Evolutionary conservation across 495 filamentous ascomycete species (phyloP), one percentile per base, ranked within the genome.

Genomic region (Venustampulla echinocandica): DNA sequence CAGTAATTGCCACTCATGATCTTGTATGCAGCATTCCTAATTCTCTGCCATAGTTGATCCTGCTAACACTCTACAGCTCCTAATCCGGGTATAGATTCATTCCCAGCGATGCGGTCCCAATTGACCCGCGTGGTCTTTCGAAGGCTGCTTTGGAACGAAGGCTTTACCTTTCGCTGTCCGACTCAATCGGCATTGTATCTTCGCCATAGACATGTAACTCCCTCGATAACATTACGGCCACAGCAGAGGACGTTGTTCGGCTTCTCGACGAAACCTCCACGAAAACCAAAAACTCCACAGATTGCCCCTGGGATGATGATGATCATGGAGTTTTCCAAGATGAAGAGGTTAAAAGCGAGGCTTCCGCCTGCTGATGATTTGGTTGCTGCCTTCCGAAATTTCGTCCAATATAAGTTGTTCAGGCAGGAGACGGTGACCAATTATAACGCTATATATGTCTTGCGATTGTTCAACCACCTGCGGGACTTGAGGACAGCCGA

Each of bases 91-190:
- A 48, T 28, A 55, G 47, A 53, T 25, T 42, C 9, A 20, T n/a
- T 39, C 17, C 20, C 28, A 20, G 24, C 42, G 3, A 93, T 93
- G 88, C 84, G 82, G 59, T 89, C 87, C 63, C 83, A 87, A 59
- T 75, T 94, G 54, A 81, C 85, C 40, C 76, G 82, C 64, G 66
- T 74, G 61, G 80, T 87, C 53, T 85, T 89, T 60, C 75, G 76
- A 46, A 75, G 77, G 53, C 71, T 90, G 44, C 69, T 85, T 49
- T 70, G 79, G 56, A 79, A 78, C 63, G 71, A 81, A 58, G 75
- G 79, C 45, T 63, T 81, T 56, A 50, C 70, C 23, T 52, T 59
- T 58, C 20, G 52, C 47, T 64, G 51, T 50, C 46, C 48, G 37
- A 30, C 33, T 32, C 55, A 42, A 28, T 40, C 37, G 11, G 20